Base-by-base conservation (phyloP, 2,329 filamentous ascomycete genomes). In the Penicillium corylophilum region DNA sequence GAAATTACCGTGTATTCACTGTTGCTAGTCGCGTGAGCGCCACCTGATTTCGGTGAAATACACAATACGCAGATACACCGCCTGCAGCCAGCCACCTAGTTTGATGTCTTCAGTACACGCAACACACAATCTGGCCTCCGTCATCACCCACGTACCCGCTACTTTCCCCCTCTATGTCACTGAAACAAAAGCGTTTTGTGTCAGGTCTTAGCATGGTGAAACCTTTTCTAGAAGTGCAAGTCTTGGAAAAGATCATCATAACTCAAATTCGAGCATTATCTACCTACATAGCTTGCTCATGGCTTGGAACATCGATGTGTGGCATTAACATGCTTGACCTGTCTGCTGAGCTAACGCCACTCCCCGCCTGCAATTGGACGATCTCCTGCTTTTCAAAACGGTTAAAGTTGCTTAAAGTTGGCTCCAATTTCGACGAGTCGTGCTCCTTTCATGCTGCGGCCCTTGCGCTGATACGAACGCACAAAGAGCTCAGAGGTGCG, bases 1-100 rank as follows among this genome's bases (percentile, higher is more conserved):
- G 53, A 44, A 53, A 62, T 53, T 59, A 60, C 62, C n/a, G 18
- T 28, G 60, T 63, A 57, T 53, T 33, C n/a, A 31, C 31, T 39
- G 48, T 40, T 5, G 6, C 13, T 4, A 55, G 53, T 54, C 47
- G 55, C 56, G 58, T 54, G 57, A 52, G 46, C 44, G 31, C 29
- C 43, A 29, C 42, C 26, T 38, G 50, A 16, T 10, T 43, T 22
- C 15, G 8, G 1, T 10, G 54, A 58, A 56, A 53, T 52, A n/a
- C 2, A 2, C 26, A 42, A 41, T 47, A 55, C 35, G 5, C 41
- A 23, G 39, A 43, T 52, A 38, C 45, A 60, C 42, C 8, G 43
- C 46, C 45, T 35, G 22, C 7, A 36, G 42, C 46, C 48, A 48
- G 46, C 50, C 48, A 49, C 54, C 44, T 10, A 5, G 36, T 10